Evolutionary conservation across 2,329 filamentous ascomycete genomes (phyloP), one percentile per base, ranked within the genome.

Genomic region (Monosporascus cannonballus): DNA sequence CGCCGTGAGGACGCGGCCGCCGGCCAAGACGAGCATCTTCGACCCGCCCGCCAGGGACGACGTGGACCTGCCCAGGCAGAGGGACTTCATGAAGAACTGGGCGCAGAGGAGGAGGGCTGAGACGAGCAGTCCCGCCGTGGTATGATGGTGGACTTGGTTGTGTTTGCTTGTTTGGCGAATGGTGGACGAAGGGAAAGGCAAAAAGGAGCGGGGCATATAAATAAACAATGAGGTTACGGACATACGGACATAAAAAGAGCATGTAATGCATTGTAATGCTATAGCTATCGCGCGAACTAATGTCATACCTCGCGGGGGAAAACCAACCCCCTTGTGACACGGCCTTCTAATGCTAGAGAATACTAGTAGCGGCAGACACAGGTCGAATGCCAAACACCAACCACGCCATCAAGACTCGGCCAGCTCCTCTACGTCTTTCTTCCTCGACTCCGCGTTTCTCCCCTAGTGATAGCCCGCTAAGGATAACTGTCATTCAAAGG

Each of bases 1-100:
- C 65, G 79, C 82, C 3, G 85, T 93, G 47, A 78, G 90, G 48
- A 88, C 87, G 11, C 80, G 79, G 59, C 76, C 74, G 46, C 77
- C 73, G 48, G 75, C 74, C 11, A 82, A 78, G 62, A 75, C 73
- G 54, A 78, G 73, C 58, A 74, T 82, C 4, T 82, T 79, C 58
- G 76, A 76, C 27, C 24, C 70, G 47, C 68, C 55, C 65, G 58
- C 54, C 49, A 64, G 53, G 59, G 67, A 75, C 49, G 71, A 77
- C 52, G 56, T 63, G 53, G 64, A 70, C 48, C 61, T 70, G 59
- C 72, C 72, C 27, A 72, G 64, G 59, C 78, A 77, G 68, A 74
- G 73, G 63, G 68, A 69, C 50, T 79, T 74, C 51, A 80, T 83
- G 74, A 72, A 72, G 53, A 75, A 64, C 8, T 82, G 65, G 65